phyloP scores from a whole-genome alignment of 2,329 filamentous ascomycete genomes.

The Aspergillus sp. region DNA sequence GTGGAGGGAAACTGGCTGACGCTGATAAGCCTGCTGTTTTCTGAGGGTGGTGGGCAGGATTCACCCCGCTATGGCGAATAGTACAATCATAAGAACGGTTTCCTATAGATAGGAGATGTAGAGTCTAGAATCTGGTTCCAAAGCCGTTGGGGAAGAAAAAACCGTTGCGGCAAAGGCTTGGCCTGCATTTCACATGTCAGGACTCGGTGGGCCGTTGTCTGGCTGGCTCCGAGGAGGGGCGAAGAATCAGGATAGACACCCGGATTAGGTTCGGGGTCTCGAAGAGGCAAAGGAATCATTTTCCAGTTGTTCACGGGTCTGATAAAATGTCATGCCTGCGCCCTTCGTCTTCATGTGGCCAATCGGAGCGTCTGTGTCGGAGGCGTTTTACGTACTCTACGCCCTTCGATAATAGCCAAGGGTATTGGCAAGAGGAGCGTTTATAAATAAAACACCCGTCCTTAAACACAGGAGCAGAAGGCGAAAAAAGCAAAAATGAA shows the following conservation, averaged over 20 bases:
- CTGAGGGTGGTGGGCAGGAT: neutral
- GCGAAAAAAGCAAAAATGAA: neutral
- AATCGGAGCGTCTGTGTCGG: neutral
- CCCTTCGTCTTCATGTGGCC: neutral
- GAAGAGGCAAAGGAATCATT: too few species aligned
- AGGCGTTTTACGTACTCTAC: neutral
- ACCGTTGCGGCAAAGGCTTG: neutral
- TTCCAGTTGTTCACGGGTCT: too few species aligned
- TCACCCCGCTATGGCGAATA: neutral
- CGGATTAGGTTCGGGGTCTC: neutral
- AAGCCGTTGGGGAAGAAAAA: neutral
- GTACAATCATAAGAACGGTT: neutral
- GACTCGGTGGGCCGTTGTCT: neutral
- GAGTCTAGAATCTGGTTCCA: neutral
- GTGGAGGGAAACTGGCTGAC: neutral
- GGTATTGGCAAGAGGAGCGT: neutral
- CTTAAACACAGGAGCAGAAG: neutral
- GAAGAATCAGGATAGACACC: neutral
- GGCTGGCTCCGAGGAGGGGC: neutral
- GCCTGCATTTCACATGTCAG: conserved; percentile 11
- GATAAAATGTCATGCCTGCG: neutral
- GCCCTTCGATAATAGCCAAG: neutral
- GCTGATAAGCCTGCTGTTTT: conserved; percentile 4
- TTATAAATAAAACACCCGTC: neutral
- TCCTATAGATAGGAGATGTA: neutral